phyloP scores from a whole-genome alignment of 23 red algal species.

The Rhodosorus marinus region DNA sequence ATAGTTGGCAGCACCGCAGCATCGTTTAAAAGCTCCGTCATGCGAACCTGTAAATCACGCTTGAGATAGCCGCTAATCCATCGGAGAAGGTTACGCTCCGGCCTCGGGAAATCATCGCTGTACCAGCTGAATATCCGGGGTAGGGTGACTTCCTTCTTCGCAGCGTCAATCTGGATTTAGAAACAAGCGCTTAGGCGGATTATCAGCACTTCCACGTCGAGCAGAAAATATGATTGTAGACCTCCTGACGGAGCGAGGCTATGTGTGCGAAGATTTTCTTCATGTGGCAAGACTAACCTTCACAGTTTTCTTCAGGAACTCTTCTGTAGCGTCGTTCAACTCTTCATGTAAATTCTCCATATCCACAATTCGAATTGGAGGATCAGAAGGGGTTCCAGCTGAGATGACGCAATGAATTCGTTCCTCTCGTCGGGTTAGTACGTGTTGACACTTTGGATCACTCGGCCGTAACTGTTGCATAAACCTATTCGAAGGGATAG shows the following conservation, averaged over 20 bases:
- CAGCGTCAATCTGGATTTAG: background rate
- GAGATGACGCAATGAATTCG: constrained; percentile 95
- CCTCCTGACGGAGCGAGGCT: no score
- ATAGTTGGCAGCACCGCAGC: constrained; percentile 13
- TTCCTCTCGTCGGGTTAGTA: constrained; percentile 59
- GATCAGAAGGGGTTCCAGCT: constrained; percentile 81
- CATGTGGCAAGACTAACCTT: constrained; percentile 40
- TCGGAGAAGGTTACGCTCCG: constrained; percentile 21
- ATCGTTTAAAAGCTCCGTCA: constrained; percentile 24
- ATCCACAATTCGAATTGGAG: constrained; percentile 93
- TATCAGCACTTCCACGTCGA: no score
- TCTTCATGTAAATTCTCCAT: constrained; percentile 78
- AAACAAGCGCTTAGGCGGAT: no score
- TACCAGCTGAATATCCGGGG: constrained; percentile 97
- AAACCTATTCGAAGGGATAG: no score
- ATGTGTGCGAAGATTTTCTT: no score
- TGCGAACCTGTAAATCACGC: constrained; percentile 18
- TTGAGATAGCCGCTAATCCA: constrained; percentile 65
- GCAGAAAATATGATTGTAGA: no score
- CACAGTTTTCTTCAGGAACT: constrained; percentile 62
- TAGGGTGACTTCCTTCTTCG: constrained; percentile 28
- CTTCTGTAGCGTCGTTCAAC: constrained; percentile 47
- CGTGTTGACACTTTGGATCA: constrained; percentile 70
- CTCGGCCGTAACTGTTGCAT: constrained; percentile 77
- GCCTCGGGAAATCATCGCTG: constrained; percentile 57